phyloP scores from a whole-genome alignment of 140 eudicot genomes.

The Senecio squalidus region DNA sequence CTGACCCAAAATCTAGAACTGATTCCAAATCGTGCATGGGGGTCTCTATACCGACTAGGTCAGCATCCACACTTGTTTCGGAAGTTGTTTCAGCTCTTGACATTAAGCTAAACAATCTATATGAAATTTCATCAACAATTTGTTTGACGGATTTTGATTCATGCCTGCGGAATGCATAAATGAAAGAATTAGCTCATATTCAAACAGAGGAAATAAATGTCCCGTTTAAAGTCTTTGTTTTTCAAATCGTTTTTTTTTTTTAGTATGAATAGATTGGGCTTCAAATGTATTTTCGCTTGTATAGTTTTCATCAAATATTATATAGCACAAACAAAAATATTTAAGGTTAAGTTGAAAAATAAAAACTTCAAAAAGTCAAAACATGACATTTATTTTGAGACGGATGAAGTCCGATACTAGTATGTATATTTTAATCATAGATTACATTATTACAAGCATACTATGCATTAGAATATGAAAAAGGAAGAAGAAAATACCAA shows the following conservation, averaged over 20 bases:
- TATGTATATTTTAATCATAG: no score
- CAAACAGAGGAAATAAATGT: neutral
- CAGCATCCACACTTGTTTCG: neutral
- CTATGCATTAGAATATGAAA: neutral
- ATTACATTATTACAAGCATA: no score
- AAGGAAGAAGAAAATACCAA: conserved; percentile 5
- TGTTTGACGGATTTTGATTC: neutral
- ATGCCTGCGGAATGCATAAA: conserved; percentile 6
- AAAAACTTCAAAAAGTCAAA: no score
- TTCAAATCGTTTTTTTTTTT: no score
- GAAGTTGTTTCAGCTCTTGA: neutral
- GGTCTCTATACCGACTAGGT: conserved; percentile 6
- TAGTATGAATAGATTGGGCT: no score
- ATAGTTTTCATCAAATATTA: no score
- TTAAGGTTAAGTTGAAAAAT: no score
- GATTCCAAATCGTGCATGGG: conserved; percentile 14
- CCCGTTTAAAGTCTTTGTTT: neutral
- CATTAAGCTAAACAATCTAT: neutral
- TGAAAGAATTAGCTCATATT: neutral
- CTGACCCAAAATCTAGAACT: neutral
- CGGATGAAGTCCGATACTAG: no score
- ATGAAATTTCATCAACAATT: neutral
- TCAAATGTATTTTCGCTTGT: no score
- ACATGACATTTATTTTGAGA: no score
- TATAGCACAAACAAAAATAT: no score